Percentiles rank a stretch among this genome's conserved stretches.
phyloP scores from a whole-genome alignment of 768 basidiomycete genomes.

The Xerocomus spinulosus region DNA sequence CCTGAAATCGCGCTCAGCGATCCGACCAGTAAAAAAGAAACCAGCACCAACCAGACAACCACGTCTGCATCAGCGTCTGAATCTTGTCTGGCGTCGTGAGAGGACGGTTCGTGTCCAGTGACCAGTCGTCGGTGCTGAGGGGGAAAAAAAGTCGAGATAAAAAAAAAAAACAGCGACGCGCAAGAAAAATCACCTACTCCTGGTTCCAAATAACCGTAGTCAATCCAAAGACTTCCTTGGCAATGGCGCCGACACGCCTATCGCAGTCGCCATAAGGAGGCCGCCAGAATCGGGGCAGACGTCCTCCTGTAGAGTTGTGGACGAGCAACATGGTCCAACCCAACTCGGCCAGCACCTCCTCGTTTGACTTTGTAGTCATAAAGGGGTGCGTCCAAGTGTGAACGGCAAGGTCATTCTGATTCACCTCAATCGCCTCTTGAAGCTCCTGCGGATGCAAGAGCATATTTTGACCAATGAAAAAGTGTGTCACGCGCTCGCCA shows the following conservation, averaged over 20 bases:
- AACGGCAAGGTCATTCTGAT: slow-evolving; percentile 37
- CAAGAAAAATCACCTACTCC: slow-evolving; percentile 48
- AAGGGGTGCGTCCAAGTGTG: slow-evolving; percentile 69
- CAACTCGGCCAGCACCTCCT: slow-evolving; percentile 61
- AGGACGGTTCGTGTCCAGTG: slow-evolving; percentile 37
- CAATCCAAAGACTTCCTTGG: slow-evolving; percentile 80
- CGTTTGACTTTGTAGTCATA: slow-evolving; percentile 74
- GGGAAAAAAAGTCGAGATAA: not conserved
- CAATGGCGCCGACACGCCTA: slow-evolving; percentile 79
- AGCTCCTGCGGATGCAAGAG: slow-evolving; percentile 54
- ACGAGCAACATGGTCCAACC: slow-evolving; percentile 82
- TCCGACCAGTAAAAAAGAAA: not conserved
- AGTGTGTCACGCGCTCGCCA: slow-evolving; percentile 74
- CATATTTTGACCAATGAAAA: slow-evolving; percentile 84
- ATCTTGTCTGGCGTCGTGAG: slow-evolving; percentile 47
- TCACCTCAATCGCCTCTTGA: slow-evolving; percentile 41
- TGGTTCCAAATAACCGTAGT: slow-evolving; percentile 87
- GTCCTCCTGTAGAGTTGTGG: slow-evolving; percentile 75
- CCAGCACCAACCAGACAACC: slow-evolving; percentile 45
- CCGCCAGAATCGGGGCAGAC: slow-evolving; percentile 76
- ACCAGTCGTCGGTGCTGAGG: slow-evolving; percentile 73
- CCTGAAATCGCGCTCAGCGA: slow-evolving; percentile 31
- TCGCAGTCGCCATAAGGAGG: slow-evolving; percentile 87
- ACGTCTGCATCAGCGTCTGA: slow-evolving; percentile 45
- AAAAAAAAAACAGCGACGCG: not conserved